phyloP scores from a whole-genome alignment of 768 basidiomycete genomes.

The Lactarius evosmus region DNA sequence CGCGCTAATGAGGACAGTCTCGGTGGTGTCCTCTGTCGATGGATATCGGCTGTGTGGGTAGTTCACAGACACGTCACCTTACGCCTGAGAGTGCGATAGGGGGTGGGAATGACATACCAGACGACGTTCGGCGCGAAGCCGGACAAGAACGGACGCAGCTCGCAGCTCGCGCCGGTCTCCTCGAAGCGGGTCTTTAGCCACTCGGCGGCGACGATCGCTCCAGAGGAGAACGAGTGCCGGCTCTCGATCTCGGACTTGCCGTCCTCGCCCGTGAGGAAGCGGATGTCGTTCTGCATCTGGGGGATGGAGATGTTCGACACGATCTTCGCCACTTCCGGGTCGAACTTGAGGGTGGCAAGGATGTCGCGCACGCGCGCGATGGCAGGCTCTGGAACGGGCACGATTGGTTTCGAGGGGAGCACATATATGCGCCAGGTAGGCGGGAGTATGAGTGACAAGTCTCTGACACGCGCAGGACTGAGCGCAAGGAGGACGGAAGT shows the following conservation, averaged over 20 bases:
- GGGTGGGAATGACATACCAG: slow-evolving; percentile 47
- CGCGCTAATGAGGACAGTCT: slow-evolving; percentile 71
- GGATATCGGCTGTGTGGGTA: slow-evolving; percentile 51
- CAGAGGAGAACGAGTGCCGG: slow-evolving; percentile 77
- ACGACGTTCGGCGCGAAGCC: slow-evolving; percentile 88
- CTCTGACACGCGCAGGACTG: slow-evolving; percentile 38
- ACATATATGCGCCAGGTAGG: slow-evolving; percentile 68
- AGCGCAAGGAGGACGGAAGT: slow-evolving; percentile 53
- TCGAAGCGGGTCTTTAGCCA: slow-evolving; percentile 78
- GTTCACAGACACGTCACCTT: not conserved
- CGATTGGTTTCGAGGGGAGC: slow-evolving; percentile 49
- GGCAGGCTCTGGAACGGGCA: slow-evolving; percentile 56
- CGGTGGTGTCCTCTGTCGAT: slow-evolving; percentile 51
- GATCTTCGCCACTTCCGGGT: slow-evolving; percentile 63
- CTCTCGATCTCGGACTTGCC: slow-evolving; percentile 65
- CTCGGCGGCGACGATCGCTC: slow-evolving; percentile 59
- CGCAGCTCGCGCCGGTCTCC: slow-evolving; percentile 70
- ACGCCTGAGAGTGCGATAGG: not conserved
- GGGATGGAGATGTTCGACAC: slow-evolving; percentile 65
- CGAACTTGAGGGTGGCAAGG: slow-evolving; percentile 58
- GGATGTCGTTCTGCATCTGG: slow-evolving; percentile 66
- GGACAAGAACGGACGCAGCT: slow-evolving; percentile 56
- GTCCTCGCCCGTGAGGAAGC: slow-evolving; percentile 84
- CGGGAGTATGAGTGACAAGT: slow-evolving; percentile 64
- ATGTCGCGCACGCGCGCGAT: slow-evolving; percentile 54